phyloP scores from a whole-genome alignment of 1,139 yeast genomes.

The Protomyces macrosporus region DNA sequence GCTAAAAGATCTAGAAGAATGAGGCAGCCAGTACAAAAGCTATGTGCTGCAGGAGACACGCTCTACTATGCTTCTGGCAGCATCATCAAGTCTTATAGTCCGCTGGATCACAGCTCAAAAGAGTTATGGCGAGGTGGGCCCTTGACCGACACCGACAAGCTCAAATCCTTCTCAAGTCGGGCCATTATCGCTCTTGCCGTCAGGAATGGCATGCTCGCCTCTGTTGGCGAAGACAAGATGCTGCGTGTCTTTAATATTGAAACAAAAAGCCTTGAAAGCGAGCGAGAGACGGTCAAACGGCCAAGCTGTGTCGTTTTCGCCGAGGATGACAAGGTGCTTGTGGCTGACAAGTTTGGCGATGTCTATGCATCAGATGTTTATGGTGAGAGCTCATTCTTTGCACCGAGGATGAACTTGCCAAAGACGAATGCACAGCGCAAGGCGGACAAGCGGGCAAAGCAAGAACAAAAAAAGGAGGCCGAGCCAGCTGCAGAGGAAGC shows the following conservation, averaged over 20 bases:
- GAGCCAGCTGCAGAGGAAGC: constrained; percentile 1
- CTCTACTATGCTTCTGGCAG: constrained; percentile 14
- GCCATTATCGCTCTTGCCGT: constrained; percentile 12
- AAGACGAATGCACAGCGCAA: constrained; percentile 34
- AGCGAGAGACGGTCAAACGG: constrained; percentile 71
- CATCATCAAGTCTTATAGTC: background rate
- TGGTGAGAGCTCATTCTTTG: background rate
- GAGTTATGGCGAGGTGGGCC: constrained; percentile 9
- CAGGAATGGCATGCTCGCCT: background rate
- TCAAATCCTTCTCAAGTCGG: constrained; percentile 1
- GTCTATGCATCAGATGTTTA: constrained; percentile 52
- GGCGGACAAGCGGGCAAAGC: constrained; percentile 35
- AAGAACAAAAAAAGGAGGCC: constrained; percentile 30
- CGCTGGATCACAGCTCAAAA: background rate
- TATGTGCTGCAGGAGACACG: constrained; percentile 8
- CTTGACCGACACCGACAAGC: constrained; percentile 5
- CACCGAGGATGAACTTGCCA: constrained; percentile 31
- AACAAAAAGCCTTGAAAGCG: constrained; percentile 33
- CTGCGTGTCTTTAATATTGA: constrained; percentile 13
- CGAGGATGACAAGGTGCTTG: constrained; percentile 50
- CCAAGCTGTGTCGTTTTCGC: constrained; percentile 68
- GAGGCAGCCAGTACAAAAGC: constrained; percentile 11
- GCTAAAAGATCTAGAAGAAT: background rate
- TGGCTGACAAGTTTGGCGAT: constrained; percentile 98
- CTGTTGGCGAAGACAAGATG: constrained; percentile 25